A percentile compares a stretch with the other conserved stretches of the same genome.
Conservation (phyloP, 495 filamentous ascomycete species). For the Trichocladium uniseriatum region DNA sequence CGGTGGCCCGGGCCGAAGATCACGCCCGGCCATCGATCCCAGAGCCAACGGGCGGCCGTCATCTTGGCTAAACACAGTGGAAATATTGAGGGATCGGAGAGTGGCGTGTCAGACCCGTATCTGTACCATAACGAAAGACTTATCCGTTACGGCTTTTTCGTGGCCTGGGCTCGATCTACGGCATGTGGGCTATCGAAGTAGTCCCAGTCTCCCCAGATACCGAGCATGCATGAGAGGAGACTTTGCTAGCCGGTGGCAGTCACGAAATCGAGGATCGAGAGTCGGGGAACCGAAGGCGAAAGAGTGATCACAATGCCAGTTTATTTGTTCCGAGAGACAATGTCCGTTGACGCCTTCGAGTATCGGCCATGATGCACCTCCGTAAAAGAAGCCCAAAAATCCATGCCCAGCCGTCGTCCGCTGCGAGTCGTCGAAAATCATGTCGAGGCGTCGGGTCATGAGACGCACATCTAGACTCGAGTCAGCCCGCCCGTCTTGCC, state of each 20-base stretch:
- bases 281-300: neutral
- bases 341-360: constrained; percentile 29
- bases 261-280: constrained; percentile 1
- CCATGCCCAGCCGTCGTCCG: constrained; percentile 22
- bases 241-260: constrained; percentile 37
- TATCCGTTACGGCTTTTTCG: constrained; percentile 78
- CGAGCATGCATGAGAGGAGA: constrained; percentile 38
- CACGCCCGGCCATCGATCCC: neutral
- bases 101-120: constrained; percentile 78
- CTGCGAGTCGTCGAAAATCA: constrained; percentile 18
- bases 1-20: no score
- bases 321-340: constrained; percentile 27
- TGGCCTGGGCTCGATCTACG: constrained; percentile 52
- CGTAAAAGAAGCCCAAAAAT: constrained; percentile 15
- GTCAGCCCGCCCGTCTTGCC: neutral
- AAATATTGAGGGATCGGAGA: neutral
- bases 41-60: neutral
- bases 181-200: constrained; percentile 46
- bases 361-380: constrained; percentile 20
- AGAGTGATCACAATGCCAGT: constrained; percentile 27
- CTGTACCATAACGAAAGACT: constrained; percentile 76
- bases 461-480: constrained; percentile 19
- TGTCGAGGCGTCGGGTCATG: constrained; percentile 16
- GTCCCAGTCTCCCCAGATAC: constrained; percentile 45
- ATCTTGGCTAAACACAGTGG: neutral